Base-by-base conservation (phyloP, 2,329 filamentous ascomycete genomes). In the Onygena corvina region DNA sequence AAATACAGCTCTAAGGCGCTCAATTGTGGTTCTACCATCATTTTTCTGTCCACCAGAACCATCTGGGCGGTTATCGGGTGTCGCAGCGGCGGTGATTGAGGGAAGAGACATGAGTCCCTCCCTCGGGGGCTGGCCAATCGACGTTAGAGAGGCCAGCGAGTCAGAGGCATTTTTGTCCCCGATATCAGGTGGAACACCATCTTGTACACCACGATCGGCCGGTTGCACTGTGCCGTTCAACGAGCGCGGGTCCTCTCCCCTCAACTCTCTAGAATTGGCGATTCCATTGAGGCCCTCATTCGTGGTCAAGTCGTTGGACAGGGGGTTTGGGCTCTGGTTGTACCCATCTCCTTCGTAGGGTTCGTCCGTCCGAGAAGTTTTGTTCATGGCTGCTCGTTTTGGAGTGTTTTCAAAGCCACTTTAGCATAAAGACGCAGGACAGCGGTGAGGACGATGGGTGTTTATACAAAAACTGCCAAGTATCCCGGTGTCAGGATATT, bases 281-380 rank as follows among this genome's bases (percentile, higher is more conserved):
- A 80, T 72, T 27, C 75, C 74, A 60, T 79, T 79, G 50, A 83
- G 66, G 57, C 82, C 79, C 55, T 76, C 74, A 50, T 76, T 69
- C 4, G 79, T 83, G 2, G 79, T 83, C 29, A 73, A 67, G 59
- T 81, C 79, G n/a, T 72, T 70, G 51, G 73, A 74, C 50, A 83
- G 64, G 2, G 68, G 67, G 49, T 72, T 67, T 1, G 79, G 80
- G 54, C 71, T 81, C 63, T 83, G 80, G 58, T 83, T 83, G 66
- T 73, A 79, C 48, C 68, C 70, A 18, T 71, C 70, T 47, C 76
- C 71, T 45, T 70, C 67, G 46, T 71, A 61, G 25, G 71, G 68
- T 50, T 77, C 71, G 52, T 83, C 79, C 27, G 72, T 77, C 56
- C 77, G 70, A 4, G 79, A 81, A 50, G 79, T 79, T 61, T 79